Evolutionary conservation across 805 yeast genomes (phyloP).

Genomic region (Isabelozyma gotoi): DNA sequence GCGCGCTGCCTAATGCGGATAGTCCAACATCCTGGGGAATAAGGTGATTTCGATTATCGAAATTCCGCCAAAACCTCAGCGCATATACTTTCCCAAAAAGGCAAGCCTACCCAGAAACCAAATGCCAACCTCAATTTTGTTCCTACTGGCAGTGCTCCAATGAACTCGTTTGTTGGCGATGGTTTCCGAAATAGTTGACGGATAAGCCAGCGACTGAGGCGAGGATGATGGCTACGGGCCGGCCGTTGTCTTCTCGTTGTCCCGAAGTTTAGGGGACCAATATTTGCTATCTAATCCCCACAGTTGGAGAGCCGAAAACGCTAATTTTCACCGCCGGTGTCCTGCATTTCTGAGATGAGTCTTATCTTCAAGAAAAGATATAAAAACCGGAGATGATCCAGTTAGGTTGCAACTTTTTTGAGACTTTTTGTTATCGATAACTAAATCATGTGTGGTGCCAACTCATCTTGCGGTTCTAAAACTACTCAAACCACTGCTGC

Average conservation of each 20-base stretch:
- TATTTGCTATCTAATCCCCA: neutral
- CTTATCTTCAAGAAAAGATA: neutral
- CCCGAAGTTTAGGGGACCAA: neutral
- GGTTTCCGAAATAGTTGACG: no score
- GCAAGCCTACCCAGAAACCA: neutral
- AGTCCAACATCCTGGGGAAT: no score
- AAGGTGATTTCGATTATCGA: neutral
- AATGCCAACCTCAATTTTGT: no score
- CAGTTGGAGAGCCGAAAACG: neutral
- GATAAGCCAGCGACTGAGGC: no score
- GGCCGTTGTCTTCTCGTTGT: no score
- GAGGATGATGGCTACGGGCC: no score
- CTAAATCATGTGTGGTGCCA: slow-evolving; percentile 18
- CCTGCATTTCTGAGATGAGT: neutral
- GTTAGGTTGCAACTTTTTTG: neutral
- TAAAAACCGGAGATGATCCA: neutral
- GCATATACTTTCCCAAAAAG: neutral
- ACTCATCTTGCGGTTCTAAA: slow-evolving; percentile 9
- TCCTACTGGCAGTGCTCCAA: no score
- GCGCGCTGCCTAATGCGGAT: neutral
- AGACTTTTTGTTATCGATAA: neutral
- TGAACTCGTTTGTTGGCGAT: no score
- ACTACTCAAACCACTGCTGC: slow-evolving; percentile 15
- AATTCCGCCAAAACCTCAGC: neutral
- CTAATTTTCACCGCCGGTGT: no score